These are phyloP conservation scores for Eutrema japonicum DNA, from an alignment of 345 rosid genomes.

Conservation along the genomic window DNA sequence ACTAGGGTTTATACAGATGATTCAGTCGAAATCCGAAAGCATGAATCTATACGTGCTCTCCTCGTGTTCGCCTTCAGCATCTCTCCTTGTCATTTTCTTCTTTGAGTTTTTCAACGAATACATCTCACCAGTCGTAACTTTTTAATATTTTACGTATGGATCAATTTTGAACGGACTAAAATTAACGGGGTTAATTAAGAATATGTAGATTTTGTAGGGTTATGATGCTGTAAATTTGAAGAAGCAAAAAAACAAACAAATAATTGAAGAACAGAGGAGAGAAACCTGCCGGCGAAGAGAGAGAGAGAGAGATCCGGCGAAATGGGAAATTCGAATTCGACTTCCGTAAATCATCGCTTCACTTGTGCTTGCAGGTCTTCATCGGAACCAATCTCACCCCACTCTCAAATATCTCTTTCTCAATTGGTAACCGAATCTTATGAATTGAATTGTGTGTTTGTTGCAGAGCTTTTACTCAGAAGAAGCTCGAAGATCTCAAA, in stretches of 20 bases:
- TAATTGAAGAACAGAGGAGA: constrained; percentile 24
- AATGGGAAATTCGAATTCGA: constrained; percentile 49
- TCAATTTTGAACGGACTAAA: neutral
- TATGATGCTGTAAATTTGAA: constrained; percentile 11
- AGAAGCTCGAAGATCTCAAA: constrained; percentile 69
- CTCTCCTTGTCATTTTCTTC: neutral
- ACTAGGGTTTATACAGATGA: neutral
- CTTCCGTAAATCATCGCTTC: constrained; percentile 48
- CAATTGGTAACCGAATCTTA: neutral
- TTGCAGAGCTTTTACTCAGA: constrained; percentile 71
- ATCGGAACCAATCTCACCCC: constrained; percentile 10
- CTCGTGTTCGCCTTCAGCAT: neutral
- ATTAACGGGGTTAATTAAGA: neutral
- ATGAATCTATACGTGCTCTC: constrained; percentile 4
- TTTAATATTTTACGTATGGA: neutral
- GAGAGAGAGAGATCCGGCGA: constrained; percentile 17
- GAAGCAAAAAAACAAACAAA: constrained; percentile 18
- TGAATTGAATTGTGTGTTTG: constrained; percentile 8
- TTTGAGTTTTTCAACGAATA: constrained; percentile 22
- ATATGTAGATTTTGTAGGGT: neutral
- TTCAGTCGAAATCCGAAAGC: constrained; percentile 19
- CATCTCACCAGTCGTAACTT: neutral
- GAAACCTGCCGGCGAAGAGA: constrained; percentile 25
- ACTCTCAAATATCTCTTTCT: constrained; percentile 2
- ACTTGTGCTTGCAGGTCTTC: constrained; percentile 48